phyloP scores from a whole-genome alignment of 2,329 filamentous ascomycete species.

The Claviceps maximensis region DNA sequence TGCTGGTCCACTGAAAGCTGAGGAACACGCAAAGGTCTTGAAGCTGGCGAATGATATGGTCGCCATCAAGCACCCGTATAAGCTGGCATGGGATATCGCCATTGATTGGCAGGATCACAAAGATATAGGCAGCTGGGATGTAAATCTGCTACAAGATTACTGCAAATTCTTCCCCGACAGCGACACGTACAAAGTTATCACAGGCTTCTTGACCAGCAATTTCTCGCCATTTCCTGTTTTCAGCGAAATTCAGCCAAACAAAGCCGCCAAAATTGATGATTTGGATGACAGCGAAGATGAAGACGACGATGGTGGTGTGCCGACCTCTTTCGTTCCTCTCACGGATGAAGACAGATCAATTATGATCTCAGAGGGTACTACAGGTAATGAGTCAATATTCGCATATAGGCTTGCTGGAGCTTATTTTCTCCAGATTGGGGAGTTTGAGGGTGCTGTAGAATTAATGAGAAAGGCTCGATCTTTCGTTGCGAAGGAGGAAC shows the following conservation, averaged over 20 bases:
- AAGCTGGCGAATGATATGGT: slow-evolving; percentile 85
- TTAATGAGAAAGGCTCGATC: slow-evolving; percentile 62
- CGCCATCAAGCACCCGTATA: slow-evolving; percentile 82
- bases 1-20: slow-evolving; percentile 47
- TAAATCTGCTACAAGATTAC: slow-evolving; percentile 65
- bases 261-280: slow-evolving; percentile 16
- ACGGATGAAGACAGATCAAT: slow-evolving; percentile 68
- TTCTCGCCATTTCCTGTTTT: slow-evolving; percentile 63
- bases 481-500: slow-evolving; percentile 44
- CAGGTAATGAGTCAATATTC: slow-evolving; percentile 56
- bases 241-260: slow-evolving; percentile 11
- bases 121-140: slow-evolving; percentile 63
- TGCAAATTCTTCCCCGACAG: slow-evolving; percentile 72
- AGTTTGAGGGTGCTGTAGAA: slow-evolving; percentile 71
- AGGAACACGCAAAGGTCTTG: slow-evolving; percentile 59
- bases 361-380: slow-evolving; percentile 64
- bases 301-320: slow-evolving; percentile 42
- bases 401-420: slow-evolving; percentile 73
- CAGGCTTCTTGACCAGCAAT: slow-evolving; percentile 68
- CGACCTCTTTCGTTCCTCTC: slow-evolving; percentile 42
- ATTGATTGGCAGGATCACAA: slow-evolving; percentile 80
- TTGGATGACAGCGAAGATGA: slow-evolving; percentile 48
- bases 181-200: slow-evolving; percentile 70
- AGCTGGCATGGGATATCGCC: slow-evolving; percentile 79
- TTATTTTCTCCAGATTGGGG: slow-evolving; percentile 74